Conservation (phyloP, 495 filamentous ascomycete species). For the Talaromyces borbonicus region DNA sequence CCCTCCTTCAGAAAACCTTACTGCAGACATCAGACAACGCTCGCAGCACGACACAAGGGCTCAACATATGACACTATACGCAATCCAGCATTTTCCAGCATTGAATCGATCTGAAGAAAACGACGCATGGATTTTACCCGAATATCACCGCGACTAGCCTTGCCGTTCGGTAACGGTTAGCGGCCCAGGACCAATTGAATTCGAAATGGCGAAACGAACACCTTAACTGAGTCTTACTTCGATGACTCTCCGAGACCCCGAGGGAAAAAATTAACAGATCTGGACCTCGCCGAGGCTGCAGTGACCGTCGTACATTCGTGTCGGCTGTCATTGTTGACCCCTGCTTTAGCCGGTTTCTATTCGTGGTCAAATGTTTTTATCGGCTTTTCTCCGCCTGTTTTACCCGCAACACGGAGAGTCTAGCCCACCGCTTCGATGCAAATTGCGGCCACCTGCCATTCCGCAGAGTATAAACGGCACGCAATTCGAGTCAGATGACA, state of each 20-base stretch:
- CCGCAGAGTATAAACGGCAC: constrained; percentile 9
- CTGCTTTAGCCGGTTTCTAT: constrained; percentile 6
- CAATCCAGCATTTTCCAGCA: neutral
- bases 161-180: neutral
- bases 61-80: neutral
- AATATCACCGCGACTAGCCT: neutral
- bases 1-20: neutral
- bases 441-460: constrained; percentile 8
- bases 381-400: neutral
- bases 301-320: neutral
- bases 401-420: neutral
- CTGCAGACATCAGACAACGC: neutral
- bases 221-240: too few species aligned
- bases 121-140: neutral
- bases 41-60: neutral
- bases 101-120: neutral
- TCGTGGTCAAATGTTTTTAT: constrained; percentile 1
- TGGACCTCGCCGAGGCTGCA: constrained; percentile 2
- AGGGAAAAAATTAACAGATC: too few species aligned
- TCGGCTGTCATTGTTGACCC: constrained; percentile 1
- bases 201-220: too few species aligned
- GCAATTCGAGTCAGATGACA: neutral
- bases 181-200: too few species aligned
- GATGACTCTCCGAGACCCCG: too few species aligned
- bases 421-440: neutral